phyloP scores from a whole-genome alignment of 1,139 yeast species.

The Magnusiomyces clavatus region DNA sequence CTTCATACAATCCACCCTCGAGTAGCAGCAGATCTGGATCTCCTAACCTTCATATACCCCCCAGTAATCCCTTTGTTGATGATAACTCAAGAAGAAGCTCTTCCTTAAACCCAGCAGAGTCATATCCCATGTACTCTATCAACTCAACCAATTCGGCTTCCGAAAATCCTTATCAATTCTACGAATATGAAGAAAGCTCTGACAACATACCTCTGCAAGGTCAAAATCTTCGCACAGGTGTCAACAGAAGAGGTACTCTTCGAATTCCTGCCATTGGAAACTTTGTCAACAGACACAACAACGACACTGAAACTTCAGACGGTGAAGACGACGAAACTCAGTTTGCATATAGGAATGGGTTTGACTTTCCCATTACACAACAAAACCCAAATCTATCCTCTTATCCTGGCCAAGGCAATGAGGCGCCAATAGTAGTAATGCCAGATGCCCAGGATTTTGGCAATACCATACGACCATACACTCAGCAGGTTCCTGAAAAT shows the following conservation, averaged over 20 bases:
- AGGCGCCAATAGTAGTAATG: too few relatives aligned
- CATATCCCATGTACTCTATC: not conserved
- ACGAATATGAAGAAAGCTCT: not conserved
- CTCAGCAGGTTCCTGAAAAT: too few relatives aligned
- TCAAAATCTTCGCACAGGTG: not conserved
- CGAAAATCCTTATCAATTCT: slow-evolving; percentile 1
- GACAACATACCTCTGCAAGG: slow-evolving; percentile 2
- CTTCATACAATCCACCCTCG: not conserved
- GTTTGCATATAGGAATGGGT: too few relatives aligned
- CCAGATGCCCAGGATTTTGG: too few relatives aligned
- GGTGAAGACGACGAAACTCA: too few relatives aligned
- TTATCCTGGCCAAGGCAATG: too few relatives aligned
- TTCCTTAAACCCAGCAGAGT: not conserved
- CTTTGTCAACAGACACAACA: not conserved
- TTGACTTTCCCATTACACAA: too few relatives aligned
- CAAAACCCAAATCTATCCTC: too few relatives aligned
- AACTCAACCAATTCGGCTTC: not conserved
- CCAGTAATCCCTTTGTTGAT: not conserved
- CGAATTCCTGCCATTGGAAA: slow-evolving; percentile 5
- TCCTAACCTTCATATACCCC: not conserved
- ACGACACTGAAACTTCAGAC: too few relatives aligned
- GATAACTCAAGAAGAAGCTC: slow-evolving; percentile 3
- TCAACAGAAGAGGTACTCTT: not conserved
- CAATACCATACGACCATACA: too few relatives aligned
- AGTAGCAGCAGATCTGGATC: not conserved